A percentile compares a stretch with the other conserved stretches of the same genome.
Evolutionary conservation across 1,139 yeast genomes (phyloP).

Genomic region (Eremothecium sinecaudum): DNA sequence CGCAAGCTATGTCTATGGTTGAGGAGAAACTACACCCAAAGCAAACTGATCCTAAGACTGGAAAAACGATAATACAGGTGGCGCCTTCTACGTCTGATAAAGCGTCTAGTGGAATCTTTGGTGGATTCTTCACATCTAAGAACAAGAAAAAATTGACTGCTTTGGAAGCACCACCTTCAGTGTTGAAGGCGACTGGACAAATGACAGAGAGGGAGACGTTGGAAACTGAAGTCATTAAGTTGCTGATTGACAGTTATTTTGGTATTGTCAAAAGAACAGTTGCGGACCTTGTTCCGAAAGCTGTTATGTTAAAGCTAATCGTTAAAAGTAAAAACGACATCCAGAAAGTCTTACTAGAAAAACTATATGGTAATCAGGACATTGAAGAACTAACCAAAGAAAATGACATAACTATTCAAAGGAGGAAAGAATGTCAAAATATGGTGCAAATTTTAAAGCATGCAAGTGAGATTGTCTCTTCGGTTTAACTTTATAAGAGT

Average conservation of each 20-base stretch:
- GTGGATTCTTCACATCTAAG: conserved; percentile 87
- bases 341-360: conserved; percentile 82
- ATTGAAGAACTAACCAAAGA: conserved; percentile 77
- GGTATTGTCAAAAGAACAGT: conserved; percentile 89
- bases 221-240: conserved; percentile 94
- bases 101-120: conserved; percentile 64
- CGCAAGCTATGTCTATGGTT: conserved; percentile 91
- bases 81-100: conserved; percentile 32
- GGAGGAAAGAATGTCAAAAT: conserved; percentile 88
- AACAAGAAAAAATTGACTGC: conserved; percentile 90
- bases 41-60: conserved; percentile 88
- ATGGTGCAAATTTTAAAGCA: conserved; percentile 87
- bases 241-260: conserved; percentile 81
- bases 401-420: conserved; percentile 83
- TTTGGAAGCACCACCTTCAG: conserved; percentile 96
- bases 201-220: conserved; percentile 92
- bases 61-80: conserved; percentile 55
- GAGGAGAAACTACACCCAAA: conserved; percentile 86
- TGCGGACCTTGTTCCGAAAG: conserved; percentile 89
- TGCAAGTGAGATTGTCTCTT: conserved; percentile 86
- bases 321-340: conserved; percentile 75
- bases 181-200: conserved; percentile 86
- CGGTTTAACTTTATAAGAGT: no score
- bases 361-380: conserved; percentile 69
- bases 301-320: conserved; percentile 86